Percentiles rank a stretch among this genome's conserved stretches.
phyloP scores from a whole-genome alignment of 257 asterid genomes.

The Voacanga thouarsii region DNA sequence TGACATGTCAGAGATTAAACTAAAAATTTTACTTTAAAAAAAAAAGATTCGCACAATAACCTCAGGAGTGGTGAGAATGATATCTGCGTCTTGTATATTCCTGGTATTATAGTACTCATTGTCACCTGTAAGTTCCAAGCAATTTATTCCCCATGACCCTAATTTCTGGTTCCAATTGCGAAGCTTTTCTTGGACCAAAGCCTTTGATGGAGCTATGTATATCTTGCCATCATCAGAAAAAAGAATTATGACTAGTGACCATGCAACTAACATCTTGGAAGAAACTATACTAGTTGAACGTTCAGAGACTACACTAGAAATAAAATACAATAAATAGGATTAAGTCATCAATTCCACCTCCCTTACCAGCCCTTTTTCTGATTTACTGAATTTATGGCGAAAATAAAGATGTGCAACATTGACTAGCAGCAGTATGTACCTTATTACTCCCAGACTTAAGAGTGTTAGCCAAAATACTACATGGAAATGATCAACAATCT shows the following conservation, averaged over 20 bases:
- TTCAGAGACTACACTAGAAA: background rate
- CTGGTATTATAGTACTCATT: slow-evolving; percentile 60
- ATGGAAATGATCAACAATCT: background rate
- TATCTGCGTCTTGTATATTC: slow-evolving; percentile 85
- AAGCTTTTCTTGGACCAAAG: slow-evolving; percentile 92
- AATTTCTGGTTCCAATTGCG: slow-evolving; percentile 83
- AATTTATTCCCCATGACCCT: slow-evolving; percentile 69
- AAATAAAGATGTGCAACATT: background rate
- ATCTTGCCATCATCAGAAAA: slow-evolving; percentile 44
- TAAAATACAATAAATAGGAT: background rate
- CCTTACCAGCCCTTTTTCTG: background rate
- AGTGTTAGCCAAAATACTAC: background rate
- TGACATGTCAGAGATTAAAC: background rate
- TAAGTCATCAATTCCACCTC: background rate
- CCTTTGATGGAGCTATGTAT: slow-evolving; percentile 96
- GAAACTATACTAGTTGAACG: background rate
- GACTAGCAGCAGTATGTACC: background rate
- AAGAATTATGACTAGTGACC: background rate
- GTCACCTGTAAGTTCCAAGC: slow-evolving; percentile 96
- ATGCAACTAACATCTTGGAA: background rate
- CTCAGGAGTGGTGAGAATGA: slow-evolving; percentile 98
- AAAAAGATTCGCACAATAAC: slow-evolving; percentile 26
- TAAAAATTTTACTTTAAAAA: background rate
- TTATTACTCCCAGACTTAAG: background rate
- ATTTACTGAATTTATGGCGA: background rate